Evolutionary conservation across 2,329 filamentous ascomycete genomes (phyloP).

Genomic region (Monosporascus ibericus): DNA sequence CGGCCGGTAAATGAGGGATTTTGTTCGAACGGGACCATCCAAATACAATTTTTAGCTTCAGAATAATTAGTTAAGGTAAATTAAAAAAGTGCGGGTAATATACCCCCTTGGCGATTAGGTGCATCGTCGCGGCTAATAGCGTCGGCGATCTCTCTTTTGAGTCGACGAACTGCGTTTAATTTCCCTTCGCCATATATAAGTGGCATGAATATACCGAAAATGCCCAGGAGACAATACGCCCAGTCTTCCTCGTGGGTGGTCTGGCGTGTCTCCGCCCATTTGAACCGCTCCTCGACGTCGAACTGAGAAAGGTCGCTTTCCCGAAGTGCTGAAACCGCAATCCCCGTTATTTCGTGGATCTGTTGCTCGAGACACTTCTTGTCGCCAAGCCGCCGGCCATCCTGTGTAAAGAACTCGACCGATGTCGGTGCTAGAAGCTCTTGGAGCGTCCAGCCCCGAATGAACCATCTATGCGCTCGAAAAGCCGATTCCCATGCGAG

Average conservation of each 20-base stretch:
- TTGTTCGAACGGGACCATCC: too few species aligned
- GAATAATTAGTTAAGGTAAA: too few species aligned
- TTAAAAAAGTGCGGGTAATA: too few species aligned
- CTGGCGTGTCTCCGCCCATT: constrained; percentile 13
- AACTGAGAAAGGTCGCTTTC: constrained; percentile 10
- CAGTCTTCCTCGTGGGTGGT: constrained; percentile 18
- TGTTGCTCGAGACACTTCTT: constrained; percentile 15
- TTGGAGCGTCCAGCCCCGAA: too few species aligned
- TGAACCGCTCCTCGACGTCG: constrained; percentile 16
- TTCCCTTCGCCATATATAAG: constrained; percentile 13
- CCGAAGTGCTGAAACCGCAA: constrained; percentile 12
- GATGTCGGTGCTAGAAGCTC: constrained; percentile 11
- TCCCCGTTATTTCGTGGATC: constrained; percentile 18
- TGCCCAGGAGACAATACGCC: constrained; percentile 18
- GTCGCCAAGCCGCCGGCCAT: constrained; percentile 15
- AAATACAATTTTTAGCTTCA: too few species aligned
- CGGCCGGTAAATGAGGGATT: too few species aligned
- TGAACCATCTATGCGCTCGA: too few species aligned
- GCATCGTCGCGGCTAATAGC: too few species aligned
- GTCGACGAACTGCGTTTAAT: too few species aligned
- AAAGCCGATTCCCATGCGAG: too few species aligned
- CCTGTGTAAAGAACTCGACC: constrained; percentile 22
- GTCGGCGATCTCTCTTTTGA: too few species aligned
- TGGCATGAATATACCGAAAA: constrained; percentile 15
- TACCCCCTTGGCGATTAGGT: too few species aligned